phyloP scores from a whole-genome alignment of 495 filamentous ascomycete species.

The Tetracladium marchalianum region DNA sequence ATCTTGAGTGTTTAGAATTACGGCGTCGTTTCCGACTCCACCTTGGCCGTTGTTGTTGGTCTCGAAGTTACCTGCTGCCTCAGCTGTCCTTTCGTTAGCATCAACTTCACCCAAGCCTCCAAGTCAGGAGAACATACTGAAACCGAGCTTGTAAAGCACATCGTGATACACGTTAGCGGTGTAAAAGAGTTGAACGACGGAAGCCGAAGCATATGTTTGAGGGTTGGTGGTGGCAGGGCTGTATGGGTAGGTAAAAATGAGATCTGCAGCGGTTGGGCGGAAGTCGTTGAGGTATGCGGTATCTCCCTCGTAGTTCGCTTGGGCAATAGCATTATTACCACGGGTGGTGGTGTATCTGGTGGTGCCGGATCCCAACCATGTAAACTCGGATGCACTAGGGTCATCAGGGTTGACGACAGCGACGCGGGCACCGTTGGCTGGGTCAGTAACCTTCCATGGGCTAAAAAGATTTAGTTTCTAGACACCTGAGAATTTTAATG shows the following conservation, averaged over 20 bases:
- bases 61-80: constrained; percentile 45
- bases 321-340: constrained; percentile 40
- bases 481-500: not conserved
- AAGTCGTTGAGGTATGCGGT: constrained; percentile 29
- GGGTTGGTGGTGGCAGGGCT: constrained; percentile 22
- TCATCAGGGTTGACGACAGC: constrained; percentile 30
- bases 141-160: constrained; percentile 40
- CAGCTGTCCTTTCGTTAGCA: constrained; percentile 4
- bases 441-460: constrained; percentile 38
- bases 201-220: constrained; percentile 29
- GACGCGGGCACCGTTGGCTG: constrained; percentile 28
- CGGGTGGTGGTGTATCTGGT: constrained; percentile 30
- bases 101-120: no score
- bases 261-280: constrained; percentile 25
- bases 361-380: constrained; percentile 30
- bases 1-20: constrained; percentile 45
- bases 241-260: constrained; percentile 33
- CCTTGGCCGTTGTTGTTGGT: constrained; percentile 36
- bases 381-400: constrained; percentile 27
- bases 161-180: constrained; percentile 44
- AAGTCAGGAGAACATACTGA: constrained; percentile 19
- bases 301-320: constrained; percentile 32
- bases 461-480: constrained; percentile 3
- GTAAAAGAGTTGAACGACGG: constrained; percentile 43
- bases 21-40: constrained; percentile 36